Evolutionary conservation across 139 green algal species (phyloP).

Genomic region (Chlorella sp.): DNA sequence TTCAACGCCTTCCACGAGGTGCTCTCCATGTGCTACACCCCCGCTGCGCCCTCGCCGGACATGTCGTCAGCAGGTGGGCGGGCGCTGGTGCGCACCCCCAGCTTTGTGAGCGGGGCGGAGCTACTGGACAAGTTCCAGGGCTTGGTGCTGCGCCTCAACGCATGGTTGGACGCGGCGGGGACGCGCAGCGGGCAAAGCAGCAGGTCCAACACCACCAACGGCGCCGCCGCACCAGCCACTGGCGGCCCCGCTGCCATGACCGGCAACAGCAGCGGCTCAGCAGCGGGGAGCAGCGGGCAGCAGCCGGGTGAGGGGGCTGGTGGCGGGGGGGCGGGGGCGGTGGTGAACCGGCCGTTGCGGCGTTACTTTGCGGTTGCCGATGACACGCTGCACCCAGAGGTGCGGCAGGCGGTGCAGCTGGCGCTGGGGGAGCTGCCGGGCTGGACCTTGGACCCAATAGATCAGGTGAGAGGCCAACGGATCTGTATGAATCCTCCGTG

Average conservation of each 20-base stretch:
- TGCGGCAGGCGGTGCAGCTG: conserved; percentile 17
- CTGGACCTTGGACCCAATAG: conserved; percentile 20
- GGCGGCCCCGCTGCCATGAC: background rate
- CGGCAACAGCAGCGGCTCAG: background rate
- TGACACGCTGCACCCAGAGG: conserved; percentile 31
- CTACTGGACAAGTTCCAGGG: conserved; percentile 15
- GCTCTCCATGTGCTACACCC: conserved; percentile 12
- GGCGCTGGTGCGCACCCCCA: background rate
- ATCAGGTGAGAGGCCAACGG: conserved; percentile 9
- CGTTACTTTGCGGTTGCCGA: conserved; percentile 28
- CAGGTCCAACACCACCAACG: background rate
- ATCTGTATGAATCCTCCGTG: too few relatives aligned
- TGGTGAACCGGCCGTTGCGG: background rate
- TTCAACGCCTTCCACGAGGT: conserved; percentile 16
- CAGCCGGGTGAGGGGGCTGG: background rate
- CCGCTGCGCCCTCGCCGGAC: background rate
- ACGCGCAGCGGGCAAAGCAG: too few relatives aligned
- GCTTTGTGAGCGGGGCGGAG: background rate
- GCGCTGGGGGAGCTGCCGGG: conserved; percentile 4
- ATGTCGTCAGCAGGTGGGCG: background rate
- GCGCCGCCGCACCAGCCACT: background rate
- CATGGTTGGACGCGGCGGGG: background rate
- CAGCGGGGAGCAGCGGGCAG: background rate
- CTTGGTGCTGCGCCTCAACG: conserved; percentile 9
- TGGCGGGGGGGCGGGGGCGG: too few relatives aligned